phyloP scores from a whole-genome alignment of 1,284 basidiomycete genomes.

The Tremellales sp. region DNA sequence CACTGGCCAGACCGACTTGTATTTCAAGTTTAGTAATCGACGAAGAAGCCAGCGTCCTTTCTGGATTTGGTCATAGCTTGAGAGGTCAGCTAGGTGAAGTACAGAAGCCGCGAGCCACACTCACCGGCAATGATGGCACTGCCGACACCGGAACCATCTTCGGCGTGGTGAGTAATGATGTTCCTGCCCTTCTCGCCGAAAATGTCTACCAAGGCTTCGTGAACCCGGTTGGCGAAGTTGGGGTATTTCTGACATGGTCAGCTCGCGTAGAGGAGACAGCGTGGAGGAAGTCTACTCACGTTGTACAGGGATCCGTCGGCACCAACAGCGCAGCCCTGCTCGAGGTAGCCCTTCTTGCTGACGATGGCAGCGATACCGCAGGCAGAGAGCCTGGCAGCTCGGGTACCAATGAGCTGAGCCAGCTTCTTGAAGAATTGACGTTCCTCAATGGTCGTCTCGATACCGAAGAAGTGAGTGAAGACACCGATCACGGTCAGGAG shows the following conservation, averaged over 20 bases:
- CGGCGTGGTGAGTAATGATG: conserved; percentile 83
- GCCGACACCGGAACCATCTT: conserved; percentile 94
- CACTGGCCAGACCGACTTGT: no score
- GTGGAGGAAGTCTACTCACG: conserved; percentile 53
- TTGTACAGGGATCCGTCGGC: conserved; percentile 92
- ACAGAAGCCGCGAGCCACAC: no score
- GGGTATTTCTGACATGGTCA: conserved; percentile 74
- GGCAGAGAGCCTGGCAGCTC: conserved; percentile 79
- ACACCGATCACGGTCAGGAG: conserved; percentile 93
- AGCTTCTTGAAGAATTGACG: conserved; percentile 92
- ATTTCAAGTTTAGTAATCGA: conserved; percentile 32
- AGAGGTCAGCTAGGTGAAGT: no score
- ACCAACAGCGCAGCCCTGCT: conserved; percentile 76
- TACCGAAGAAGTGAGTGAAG: conserved; percentile 89
- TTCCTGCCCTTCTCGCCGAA: conserved; percentile 90
- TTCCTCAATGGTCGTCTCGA: conserved; percentile 90
- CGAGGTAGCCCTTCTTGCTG: conserved; percentile 83
- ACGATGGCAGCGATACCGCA: conserved; percentile 95
- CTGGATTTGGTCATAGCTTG: conserved; percentile 62
- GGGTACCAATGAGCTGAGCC: conserved; percentile 80
- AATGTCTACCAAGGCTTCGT: conserved; percentile 82
- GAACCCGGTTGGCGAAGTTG: conserved; percentile 80
- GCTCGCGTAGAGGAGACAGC: background rate
- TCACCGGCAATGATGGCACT: conserved; percentile 88
- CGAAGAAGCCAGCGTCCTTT: conserved; percentile 48